phyloP scores from a whole-genome alignment of 1,284 basidiomycete genomes.

The Cryptococcus neoformans region DNA sequence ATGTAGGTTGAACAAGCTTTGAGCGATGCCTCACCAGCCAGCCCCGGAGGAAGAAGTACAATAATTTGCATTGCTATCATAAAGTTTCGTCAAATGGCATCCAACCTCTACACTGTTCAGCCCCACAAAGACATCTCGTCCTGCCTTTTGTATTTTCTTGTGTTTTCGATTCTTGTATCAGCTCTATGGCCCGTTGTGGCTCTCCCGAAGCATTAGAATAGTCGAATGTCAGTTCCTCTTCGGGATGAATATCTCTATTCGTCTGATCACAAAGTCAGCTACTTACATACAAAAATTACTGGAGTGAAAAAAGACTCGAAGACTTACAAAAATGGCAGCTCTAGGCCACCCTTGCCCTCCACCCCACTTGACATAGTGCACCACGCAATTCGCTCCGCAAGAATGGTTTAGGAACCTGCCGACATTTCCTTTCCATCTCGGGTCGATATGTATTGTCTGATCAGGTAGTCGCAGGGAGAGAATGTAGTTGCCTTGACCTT shows the following conservation, averaged over 20 bases:
- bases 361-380: slow-evolving; percentile 31
- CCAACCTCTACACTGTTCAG: slow-evolving; percentile 24
- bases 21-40: too few relatives aligned
- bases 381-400: slow-evolving; percentile 33
- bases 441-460: slow-evolving; percentile 27
- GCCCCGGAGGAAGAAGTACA: too few relatives aligned
- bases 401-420: slow-evolving; percentile 36
- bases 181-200: not conserved
- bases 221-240: slow-evolving; percentile 35
- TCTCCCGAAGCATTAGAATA: slow-evolving; percentile 31
- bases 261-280: slow-evolving; percentile 10
- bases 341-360: slow-evolving; percentile 16
- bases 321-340: slow-evolving; percentile 36
- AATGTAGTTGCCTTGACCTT: slow-evolving; percentile 29
- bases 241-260: slow-evolving; percentile 15
- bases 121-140: slow-evolving; percentile 25
- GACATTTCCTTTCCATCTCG: slow-evolving; percentile 27
- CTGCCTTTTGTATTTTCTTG: not conserved
- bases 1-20: too few relatives aligned
- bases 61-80: not conserved
- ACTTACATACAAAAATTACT: not conserved
- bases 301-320: not conserved
- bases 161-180: not conserved
- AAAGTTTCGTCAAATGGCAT: slow-evolving; percentile 35
- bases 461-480: slow-evolving; percentile 22